A percentile compares a stretch with the other conserved stretches of the same genome.
Conservation (phyloP, 305 asterid genomes). For the Striga hermonthica region DNA sequence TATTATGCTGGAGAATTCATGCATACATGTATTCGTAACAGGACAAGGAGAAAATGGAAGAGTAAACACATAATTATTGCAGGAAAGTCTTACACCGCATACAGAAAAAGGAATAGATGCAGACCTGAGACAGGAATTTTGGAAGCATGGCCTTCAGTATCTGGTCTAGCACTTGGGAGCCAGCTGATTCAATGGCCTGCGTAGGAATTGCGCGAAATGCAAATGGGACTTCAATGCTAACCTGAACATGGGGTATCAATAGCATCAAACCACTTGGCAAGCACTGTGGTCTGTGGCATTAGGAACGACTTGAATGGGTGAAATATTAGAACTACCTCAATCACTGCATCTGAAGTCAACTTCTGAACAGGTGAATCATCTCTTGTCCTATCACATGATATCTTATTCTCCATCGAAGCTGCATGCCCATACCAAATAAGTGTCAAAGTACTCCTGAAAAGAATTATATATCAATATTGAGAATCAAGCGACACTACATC, state of each 20-base stretch:
- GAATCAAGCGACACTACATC: conserved; percentile 41
- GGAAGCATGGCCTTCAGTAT: conserved; percentile 88
- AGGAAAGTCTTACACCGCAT: neutral
- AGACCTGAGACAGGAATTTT: conserved; percentile 86
- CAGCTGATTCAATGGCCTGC: conserved; percentile 75
- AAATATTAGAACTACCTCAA: neutral
- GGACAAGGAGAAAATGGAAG: neutral
- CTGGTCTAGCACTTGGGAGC: conserved; percentile 81
- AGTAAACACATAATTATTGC: neutral
- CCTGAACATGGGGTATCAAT: conserved; percentile 47
- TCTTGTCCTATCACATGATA: conserved; percentile 54
- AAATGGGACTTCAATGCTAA: conserved; percentile 75
- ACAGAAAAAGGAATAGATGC: neutral
- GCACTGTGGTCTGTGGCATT: conserved; percentile 16
- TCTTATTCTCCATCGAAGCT: conserved; percentile 83
- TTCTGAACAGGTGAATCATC: conserved; percentile 57
- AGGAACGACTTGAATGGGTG: conserved; percentile 15
- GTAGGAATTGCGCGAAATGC: conserved; percentile 82
- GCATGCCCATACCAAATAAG: conserved; percentile 91
- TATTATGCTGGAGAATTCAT: neutral
- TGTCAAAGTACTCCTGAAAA: conserved; percentile 89
- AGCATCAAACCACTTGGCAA: conserved; percentile 24
- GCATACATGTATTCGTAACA: neutral
- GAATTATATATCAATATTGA: conserved; percentile 51
- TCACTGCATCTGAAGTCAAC: conserved; percentile 53